Conservation (phyloP, 805 yeast genomes). For the Torulaspora quercuum region DNA sequence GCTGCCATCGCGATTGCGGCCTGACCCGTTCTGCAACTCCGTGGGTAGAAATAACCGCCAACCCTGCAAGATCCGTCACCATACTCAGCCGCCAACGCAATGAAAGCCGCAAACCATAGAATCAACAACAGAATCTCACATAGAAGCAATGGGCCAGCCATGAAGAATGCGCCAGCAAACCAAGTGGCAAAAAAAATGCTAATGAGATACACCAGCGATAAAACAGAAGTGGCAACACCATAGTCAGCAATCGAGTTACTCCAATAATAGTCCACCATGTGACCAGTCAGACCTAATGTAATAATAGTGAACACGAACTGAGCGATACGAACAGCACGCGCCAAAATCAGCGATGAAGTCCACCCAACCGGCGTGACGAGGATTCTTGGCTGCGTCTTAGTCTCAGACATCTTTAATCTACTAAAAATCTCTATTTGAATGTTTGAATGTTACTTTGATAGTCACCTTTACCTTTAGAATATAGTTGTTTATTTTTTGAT, state of each 20-base stretch:
- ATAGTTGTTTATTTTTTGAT: too few relatives aligned
- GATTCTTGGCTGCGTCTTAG: background rate
- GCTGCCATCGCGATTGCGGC: conserved; percentile 10
- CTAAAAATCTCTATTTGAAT: too few relatives aligned
- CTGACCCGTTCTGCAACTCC: conserved; percentile 5
- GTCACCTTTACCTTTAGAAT: too few relatives aligned
- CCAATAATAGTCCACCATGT: conserved; percentile 1
- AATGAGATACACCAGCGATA: conserved; percentile 7
- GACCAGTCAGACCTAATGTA: conserved; percentile 7
- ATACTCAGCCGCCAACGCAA: conserved; percentile 7
- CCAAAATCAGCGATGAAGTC: conserved; percentile 2
- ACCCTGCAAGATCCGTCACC: conserved; percentile 3
- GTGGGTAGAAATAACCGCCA: background rate
- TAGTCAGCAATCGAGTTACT: conserved; percentile 4
- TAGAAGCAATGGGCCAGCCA: conserved; percentile 5
- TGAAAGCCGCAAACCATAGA: conserved; percentile 10
- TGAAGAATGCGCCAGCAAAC: conserved; percentile 2
- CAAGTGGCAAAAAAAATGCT: conserved; percentile 1
- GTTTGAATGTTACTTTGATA: too few relatives aligned
- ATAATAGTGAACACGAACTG: conserved; percentile 8
- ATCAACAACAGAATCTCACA: conserved; percentile 4
- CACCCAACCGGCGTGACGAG: conserved; percentile 5
- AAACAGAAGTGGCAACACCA: conserved; percentile 7
- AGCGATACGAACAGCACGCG: conserved; percentile 3
- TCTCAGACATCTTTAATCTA: conserved; percentile 2